These are phyloP conservation scores for Gossypium schwendimanii DNA, from an alignment of 441 rosid genomes.

Conservation along the genomic window DNA sequence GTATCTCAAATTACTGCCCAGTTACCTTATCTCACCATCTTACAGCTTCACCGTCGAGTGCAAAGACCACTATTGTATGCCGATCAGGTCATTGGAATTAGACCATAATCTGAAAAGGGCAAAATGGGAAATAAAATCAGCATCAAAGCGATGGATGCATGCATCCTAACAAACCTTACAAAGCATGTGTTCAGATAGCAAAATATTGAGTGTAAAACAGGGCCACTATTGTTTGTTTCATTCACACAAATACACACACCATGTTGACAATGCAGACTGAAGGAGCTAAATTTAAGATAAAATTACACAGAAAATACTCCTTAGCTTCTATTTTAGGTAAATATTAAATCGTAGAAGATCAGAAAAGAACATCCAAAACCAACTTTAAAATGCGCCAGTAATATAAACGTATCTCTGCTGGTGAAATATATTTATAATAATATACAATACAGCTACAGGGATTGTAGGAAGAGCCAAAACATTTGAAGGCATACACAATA, in stretches of 20 bases:
- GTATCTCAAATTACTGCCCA: not conserved
- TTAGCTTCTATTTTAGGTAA: not conserved
- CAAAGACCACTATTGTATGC: not conserved
- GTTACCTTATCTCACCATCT: not conserved
- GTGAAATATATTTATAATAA: not conserved
- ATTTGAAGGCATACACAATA: not conserved
- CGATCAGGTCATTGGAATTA: not conserved
- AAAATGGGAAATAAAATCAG: not conserved
- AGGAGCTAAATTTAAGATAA: not conserved
- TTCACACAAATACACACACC: not conserved
- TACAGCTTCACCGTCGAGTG: not conserved
- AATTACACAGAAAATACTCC: not conserved
- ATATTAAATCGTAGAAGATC: not conserved
- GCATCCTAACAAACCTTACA: not conserved
- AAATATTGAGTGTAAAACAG: not conserved
- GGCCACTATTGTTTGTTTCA: not conserved
- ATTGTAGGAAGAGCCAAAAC: not conserved
- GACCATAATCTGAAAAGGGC: slow-evolving; percentile 2
- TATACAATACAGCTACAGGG: not conserved
- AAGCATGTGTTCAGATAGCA: not conserved
- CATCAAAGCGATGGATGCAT: not conserved
- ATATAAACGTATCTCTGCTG: not conserved
- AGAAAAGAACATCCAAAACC: not conserved
- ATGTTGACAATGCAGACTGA: not conserved
- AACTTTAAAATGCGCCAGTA: not conserved